Base-by-base conservation (phyloP, 1,284 basidiomycete genomes). In the Athelia psychrophila region DNA sequence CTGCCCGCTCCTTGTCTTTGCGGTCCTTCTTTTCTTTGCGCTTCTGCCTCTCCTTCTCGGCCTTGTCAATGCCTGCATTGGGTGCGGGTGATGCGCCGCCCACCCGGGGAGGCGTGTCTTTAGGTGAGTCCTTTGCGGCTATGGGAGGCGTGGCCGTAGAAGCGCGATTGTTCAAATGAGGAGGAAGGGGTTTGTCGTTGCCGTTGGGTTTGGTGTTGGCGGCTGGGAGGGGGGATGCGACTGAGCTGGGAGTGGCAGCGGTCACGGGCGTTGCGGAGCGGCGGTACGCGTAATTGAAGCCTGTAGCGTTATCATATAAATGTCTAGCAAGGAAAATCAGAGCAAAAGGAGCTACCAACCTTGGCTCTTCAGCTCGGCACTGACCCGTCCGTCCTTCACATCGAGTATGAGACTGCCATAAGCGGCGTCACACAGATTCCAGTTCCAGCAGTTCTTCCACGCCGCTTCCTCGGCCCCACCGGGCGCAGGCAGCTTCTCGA, bases 381-480 rank as follows among this genome's bases (percentile, higher is more conserved):
- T 93, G 42, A 99, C 84, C 42, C 96, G 79, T 2, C 95, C 95
- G 55, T 98, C 95, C 58, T 87, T 88, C 61, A 99, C 76, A 58
- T 96, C 93, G 45, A 99, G 74, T 1, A 98, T 74, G 38, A 99
- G 79, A 16, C 84, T 86, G 2, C 96, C 97, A 58, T 91, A 96
- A 1, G 92, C 88, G 8, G 95, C 96, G 64, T 99, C 96, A 54
- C 95, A 94, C 38, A 97, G 72, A 63, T 96, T 95, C 95, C 95
- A 98, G 70, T 98, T 95, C 96, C 96, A 99, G 63, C 91, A 94
- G 68, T 95, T 98, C 73, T 94, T 98, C 96, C 95, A 98, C 1
- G 91, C 84, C 3, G 88, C 84, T 59, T 95, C 93, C 64, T 95
- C 93, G 3, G 78, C 76, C 38, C 81, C 83, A 15, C 77, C 74